Base-by-base conservation (phyloP, 371 early-diverging fungal genomes). In the Sporodiniella umbellata region DNA sequence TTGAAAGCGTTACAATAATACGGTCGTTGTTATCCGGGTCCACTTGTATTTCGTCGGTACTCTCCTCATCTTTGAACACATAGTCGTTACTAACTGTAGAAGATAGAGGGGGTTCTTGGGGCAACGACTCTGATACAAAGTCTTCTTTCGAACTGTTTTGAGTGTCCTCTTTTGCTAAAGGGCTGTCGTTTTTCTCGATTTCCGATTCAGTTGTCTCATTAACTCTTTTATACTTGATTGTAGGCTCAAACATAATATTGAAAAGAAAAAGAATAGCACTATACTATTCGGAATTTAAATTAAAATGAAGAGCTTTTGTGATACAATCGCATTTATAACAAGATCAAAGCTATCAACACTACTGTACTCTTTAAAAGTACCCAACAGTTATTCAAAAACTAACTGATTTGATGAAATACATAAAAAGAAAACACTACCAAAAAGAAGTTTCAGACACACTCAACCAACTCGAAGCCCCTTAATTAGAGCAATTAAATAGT, bases 161-260 rank as follows among this genome's bases (percentile, higher is more conserved):
- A n/a, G n/a, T n/a, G n/a, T n/a, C n/a, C n/a, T n/a, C n/a, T n/a
- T n/a, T n/a, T n/a, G n/a, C n/a, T n/a, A n/a, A n/a, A n/a, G n/a
- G n/a, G n/a, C n/a, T n/a, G n/a, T n/a, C n/a, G n/a, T n/a, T 31
- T 35, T 46, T 10, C 17, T 56, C 18, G 24, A 17, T 35, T 24
- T 23, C 3, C 24, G 48, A 37, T 37, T 48, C 37, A 4, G 4
- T 4, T 28, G 30, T 28, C 4, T 61, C 58, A 47, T 64, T 54
- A n/a, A 68, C 71, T 42, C 60, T 54, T 42, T 47, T 65, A 48
- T 70, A 66, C 42, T 66, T 70, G 43, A 74, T 74, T 3, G 75
- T 74, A 1, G 75, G 75, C 14, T 64, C 75, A 50, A 74, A 74
- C 71, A 74, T 57, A 21, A 17, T 24, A 44, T 23, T 39, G 15